phyloP scores from a whole-genome alignment of 169 alveolate genomes.

The Cryptosporidium tyzzeri region DNA sequence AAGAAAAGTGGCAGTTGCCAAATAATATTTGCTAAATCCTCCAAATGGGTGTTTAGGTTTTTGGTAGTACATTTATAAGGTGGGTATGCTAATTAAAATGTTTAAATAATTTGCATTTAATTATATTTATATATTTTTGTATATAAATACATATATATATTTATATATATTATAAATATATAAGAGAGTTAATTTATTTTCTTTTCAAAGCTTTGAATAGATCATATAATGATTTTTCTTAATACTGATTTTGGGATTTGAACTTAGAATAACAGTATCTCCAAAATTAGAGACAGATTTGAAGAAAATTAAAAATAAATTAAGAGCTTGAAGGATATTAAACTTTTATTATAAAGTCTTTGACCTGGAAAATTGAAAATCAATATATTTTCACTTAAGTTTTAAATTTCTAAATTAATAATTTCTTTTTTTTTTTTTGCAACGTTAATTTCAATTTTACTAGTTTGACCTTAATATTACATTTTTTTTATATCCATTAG shows the following conservation, averaged over 20 bases:
- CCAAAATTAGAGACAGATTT: neutral
- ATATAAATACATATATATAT: neutral
- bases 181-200: neutral
- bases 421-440: neutral
- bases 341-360: neutral
- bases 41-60: constrained; percentile 38
- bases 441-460: neutral
- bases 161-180: neutral
- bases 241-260: too few species aligned
- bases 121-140: neutral
- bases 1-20: constrained; percentile 22
- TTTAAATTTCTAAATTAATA: neutral
- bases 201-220: neutral
- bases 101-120: neutral
- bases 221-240: too few species aligned
- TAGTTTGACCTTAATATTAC: constrained; percentile 1
- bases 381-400: neutral
- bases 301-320: neutral
- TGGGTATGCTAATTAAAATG: too few species aligned
- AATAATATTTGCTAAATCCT: constrained; percentile 11
- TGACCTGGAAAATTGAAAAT: neutral
- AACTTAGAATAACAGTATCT: neutral
- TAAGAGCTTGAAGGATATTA: too few species aligned
- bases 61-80: neutral
- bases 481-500: constrained; percentile 14